Evolutionary conservation across 176 grass and related monocot genomes (phyloP), one percentile per base, ranked within the genome.

Genomic region (Aegilops longissima): DNA sequence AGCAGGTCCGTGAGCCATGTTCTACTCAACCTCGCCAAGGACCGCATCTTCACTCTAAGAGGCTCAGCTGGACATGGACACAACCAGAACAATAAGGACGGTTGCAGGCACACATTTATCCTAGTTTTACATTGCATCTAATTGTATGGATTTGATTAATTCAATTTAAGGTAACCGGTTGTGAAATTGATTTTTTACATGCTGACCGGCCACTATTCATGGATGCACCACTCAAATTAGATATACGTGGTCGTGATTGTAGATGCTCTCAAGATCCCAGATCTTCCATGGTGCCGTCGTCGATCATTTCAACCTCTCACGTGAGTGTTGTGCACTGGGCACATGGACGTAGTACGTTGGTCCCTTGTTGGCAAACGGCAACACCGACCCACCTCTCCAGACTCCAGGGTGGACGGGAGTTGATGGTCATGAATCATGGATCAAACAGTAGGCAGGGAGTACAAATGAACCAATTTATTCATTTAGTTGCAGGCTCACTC

Each of bases 331-430:
- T 34, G 18, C 13, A 6, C 42, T 24, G 80, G 14, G 75, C 87
- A 80, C 56, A 80, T 89, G 87, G 78, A 84, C 34, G 80, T 31
- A 2, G 16, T 54, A 79, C 61, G 80, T 40, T 73, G 61, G 75
- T 67, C 58, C 38, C 69, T 70, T 3, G 51, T 66, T 20, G 35
- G 36, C 69, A 54, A 18, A 18, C 16, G 51, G 51, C 51, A 52
- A 54, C 51, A 54, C 51, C 51, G 51, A 54, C 51, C 51, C 20
- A 39, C 20, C 31, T 8, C 45, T 14, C 58, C 33, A 35, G 21
- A 3, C 59, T 45, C 59, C 78, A 80, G 8, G 59, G 35, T 29
- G 52, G 31, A 23, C 11, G 45, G 21, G 38, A 31, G 33, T 51
- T 77, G 20, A 52, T 52, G 30, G 42, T 5, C 12, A 35, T 47